These are phyloP conservation scores for Colletotrichum magnum DNA, from an alignment of 2,329 filamentous ascomycete species.

Conservation along the genomic window DNA sequence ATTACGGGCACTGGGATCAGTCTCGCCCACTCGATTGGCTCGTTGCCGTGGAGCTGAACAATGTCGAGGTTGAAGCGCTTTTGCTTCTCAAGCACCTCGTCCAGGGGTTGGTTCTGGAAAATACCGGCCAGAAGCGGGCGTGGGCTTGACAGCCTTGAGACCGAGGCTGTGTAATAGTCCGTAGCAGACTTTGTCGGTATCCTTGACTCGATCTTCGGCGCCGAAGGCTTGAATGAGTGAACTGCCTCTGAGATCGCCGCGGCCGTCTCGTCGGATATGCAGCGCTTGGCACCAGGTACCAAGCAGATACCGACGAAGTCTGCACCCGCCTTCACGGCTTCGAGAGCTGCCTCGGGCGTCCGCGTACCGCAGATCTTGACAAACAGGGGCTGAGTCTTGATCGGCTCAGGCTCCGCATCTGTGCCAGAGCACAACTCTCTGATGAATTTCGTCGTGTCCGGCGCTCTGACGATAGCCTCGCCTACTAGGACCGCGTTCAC, in stretches of 20 bases:
- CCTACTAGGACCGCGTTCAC: constrained; percentile 95
- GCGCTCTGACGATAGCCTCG: constrained; percentile 94
- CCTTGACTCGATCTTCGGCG: constrained; percentile 46
- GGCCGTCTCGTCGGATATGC: constrained; percentile 83
- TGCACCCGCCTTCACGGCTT: constrained; percentile 87
- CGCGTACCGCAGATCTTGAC: constrained; percentile 98
- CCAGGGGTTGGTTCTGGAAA: constrained; percentile 90
- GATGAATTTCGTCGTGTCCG: constrained; percentile 87
- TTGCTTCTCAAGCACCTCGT: constrained; percentile 85
- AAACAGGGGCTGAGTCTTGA: constrained; percentile 66
- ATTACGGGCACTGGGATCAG: constrained; percentile 95
- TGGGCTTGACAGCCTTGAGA: constrained; percentile 63
- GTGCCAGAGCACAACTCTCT: constrained; percentile 80
- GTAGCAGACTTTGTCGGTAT: constrained; percentile 53
- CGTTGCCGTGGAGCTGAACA: constrained; percentile 92
- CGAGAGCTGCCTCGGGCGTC: constrained; percentile 82
- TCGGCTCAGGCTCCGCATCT: constrained; percentile 51
- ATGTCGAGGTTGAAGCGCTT: constrained; percentile 84
- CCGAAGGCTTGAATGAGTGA: constrained; percentile 73
- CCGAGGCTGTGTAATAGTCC: constrained; percentile 80
- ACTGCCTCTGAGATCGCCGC: constrained; percentile 85
- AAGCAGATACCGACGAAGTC: constrained; percentile 95
- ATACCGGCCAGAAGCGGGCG: constrained; percentile 90
- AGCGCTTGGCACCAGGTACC: constrained; percentile 84
- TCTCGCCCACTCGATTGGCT: constrained; percentile 91